Evolutionary conservation across 1,284 basidiomycete species (phyloP).

Genomic region (Anthracocystis panici-leucophaei): DNA sequence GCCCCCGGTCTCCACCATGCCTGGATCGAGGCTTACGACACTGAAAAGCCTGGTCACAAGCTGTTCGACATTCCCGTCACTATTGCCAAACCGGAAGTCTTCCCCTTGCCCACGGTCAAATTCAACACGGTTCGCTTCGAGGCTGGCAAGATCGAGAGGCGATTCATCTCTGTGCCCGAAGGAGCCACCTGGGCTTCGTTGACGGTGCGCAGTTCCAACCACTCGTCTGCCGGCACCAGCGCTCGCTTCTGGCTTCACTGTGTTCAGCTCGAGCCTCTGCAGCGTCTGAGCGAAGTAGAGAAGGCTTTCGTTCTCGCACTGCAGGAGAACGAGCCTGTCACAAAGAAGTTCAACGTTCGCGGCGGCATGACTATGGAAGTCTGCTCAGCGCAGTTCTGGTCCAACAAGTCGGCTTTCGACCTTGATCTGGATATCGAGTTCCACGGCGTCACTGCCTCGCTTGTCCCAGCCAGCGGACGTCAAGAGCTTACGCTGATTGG

Average conservation of each 20-base stretch:
- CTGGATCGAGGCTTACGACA: conserved; percentile 65
- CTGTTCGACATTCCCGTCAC: conserved; percentile 69
- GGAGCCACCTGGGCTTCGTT: conserved; percentile 70
- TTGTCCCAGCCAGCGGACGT: conserved; percentile 54
- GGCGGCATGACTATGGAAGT: conserved; percentile 69
- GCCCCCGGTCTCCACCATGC: conserved; percentile 67
- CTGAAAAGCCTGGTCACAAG: conserved; percentile 57
- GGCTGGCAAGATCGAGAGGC: conserved; percentile 64
- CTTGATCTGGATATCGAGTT: conserved; percentile 68
- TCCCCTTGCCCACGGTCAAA: conserved; percentile 52
- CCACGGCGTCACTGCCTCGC: conserved; percentile 64
- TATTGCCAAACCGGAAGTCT: conserved; percentile 67
- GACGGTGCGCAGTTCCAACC: conserved; percentile 61
- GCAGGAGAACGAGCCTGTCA: conserved; percentile 67
- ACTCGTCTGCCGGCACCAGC: conserved; percentile 59
- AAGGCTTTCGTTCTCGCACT: conserved; percentile 64
- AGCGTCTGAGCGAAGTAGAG: conserved; percentile 65
- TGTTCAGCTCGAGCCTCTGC: conserved; percentile 67
- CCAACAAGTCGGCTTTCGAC: conserved; percentile 64
- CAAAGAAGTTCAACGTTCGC: conserved; percentile 65
- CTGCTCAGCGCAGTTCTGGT: conserved; percentile 69
- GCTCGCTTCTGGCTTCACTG: conserved; percentile 69
- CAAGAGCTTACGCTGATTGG: conserved; percentile 65
- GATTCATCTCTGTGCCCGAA: conserved; percentile 67
- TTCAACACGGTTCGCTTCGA: conserved; percentile 54